Conservation (phyloP, 1,284 basidiomycete species). For the Apiotrichum akiyoshidainum region DNA sequence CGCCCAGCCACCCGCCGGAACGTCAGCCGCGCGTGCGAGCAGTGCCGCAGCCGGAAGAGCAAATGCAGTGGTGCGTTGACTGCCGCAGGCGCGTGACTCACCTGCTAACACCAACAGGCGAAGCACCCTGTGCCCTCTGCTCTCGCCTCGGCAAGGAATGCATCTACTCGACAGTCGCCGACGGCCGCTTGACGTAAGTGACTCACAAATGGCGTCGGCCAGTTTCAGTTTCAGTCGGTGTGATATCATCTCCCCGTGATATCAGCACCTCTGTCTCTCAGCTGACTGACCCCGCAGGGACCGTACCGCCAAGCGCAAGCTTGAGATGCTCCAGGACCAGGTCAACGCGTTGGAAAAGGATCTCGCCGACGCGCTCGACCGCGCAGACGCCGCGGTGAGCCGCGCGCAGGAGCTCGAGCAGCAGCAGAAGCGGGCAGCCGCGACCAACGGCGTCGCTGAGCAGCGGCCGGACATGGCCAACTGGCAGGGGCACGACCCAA, state of each 20-base stretch:
- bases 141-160: slow-evolving; percentile 11
- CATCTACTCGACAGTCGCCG: slow-evolving; percentile 8
- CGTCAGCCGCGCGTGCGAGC: slow-evolving; percentile 12
- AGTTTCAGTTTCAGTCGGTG: neutral
- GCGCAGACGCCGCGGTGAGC: slow-evolving; percentile 1
- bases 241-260: neutral
- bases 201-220: neutral
- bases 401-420: neutral
- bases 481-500: too few species aligned
- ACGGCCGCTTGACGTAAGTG: slow-evolving; percentile 13
- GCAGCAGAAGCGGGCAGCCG: neutral
- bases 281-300: neutral
- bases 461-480: neutral
- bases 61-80: slow-evolving; percentile 12
- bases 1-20: slow-evolving; percentile 5
- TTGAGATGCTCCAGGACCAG: slow-evolving; percentile 10
- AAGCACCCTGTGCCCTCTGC: slow-evolving; percentile 9
- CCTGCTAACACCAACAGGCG: slow-evolving; percentile 9
- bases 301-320: slow-evolving; percentile 8
- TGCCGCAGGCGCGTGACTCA: too few species aligned
- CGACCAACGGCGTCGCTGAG: too few species aligned
- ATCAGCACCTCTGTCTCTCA: neutral
- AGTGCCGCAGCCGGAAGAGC: slow-evolving; percentile 11
- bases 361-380: slow-evolving; percentile 6
- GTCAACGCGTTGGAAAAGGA: slow-evolving; percentile 3